Conservation (phyloP, 305 asterid species). For the Fraxinus greggii region DNA sequence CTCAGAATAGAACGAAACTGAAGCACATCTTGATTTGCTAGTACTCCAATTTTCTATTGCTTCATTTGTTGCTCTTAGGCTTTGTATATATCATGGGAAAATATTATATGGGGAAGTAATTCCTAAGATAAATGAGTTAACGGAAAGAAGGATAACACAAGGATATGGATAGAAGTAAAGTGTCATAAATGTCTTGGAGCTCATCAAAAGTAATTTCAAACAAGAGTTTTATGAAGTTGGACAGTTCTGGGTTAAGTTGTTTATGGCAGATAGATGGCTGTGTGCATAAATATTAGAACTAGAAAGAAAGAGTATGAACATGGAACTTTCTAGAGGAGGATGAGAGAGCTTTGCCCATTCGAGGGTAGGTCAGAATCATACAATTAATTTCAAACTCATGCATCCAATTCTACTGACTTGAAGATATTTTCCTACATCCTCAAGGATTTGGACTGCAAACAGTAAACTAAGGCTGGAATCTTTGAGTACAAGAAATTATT, state of each 20-base stretch:
- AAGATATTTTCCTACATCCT: neutral
- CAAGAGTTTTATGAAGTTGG: neutral
- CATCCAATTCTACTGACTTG: neutral
- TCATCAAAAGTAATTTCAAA: neutral
- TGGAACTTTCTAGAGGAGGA: neutral
- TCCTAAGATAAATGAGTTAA: slow-evolving; percentile 6
- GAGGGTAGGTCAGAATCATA: neutral
- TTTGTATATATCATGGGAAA: slow-evolving; percentile 14
- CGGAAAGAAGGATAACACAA: neutral
- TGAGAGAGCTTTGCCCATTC: neutral
- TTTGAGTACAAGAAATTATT: neutral
- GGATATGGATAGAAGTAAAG: neutral
- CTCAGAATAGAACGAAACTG: neutral
- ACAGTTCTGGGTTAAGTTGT: neutral
- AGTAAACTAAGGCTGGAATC: neutral
- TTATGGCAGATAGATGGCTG: neutral
- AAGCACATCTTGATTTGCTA: neutral
- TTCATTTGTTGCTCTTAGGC: slow-evolving; percentile 11
- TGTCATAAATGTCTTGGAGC: neutral
- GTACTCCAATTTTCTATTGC: neutral
- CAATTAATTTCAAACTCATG: neutral
- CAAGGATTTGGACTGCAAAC: neutral
- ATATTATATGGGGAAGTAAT: neutral
- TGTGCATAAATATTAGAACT: neutral
- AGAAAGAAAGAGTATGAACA: neutral